Evolutionary conservation across 2,329 filamentous ascomycete species (phyloP), one percentile per base, ranked within the genome.

Genomic region (Cytospora mali): DNA sequence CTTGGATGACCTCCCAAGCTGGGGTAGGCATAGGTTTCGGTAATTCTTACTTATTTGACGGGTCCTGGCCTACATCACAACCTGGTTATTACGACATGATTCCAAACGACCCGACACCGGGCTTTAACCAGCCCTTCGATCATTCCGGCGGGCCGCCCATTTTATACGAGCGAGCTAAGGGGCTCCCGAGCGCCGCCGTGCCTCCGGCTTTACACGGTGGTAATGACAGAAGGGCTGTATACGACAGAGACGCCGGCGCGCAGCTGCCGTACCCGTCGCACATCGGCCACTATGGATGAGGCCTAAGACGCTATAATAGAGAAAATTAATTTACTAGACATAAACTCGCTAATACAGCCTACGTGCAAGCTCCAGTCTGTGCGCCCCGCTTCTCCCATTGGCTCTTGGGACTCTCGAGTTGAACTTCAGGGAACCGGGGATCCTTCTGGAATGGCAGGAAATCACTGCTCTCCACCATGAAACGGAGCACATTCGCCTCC

Each of bases 371-470:
- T 6, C 21, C n/a, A 23, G 11, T 14, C 28, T 27, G 23, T 14
- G n/a, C 13, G 21, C 33, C 48, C 33, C 56, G 31, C 51, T 55
- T 50, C 31, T 66, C 62, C 65, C 55, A 61, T 21, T 59, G 52
- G 25, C 9, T 55, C 27, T 10, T 28, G 25, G 56, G 53, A 27
- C 29, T 35, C 23, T 61, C 59, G 18, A 58, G 23, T 6, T 55
- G 28, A n/a, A 55, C 27, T 29, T 62, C 39, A 25, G 59, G 42
- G 49, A 35, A 33, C 5, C 50, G 28, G 16, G 52, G 55, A 21
- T 49, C 46, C 21, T 56, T 64, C 25, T 23, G 29, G 3, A 42
- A 52, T 7, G 51, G 39, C 29, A 55, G 23, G 14, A 46, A 52
- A 25, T 58, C 29, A 42, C 50, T 48, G 28, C 49, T 58, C 35